Percentiles rank a stretch among this genome's conserved stretches.
Conservation (phyloP, 2,329 filamentous ascomycete genomes). For the Exophiala phaeomuriformis region DNA sequence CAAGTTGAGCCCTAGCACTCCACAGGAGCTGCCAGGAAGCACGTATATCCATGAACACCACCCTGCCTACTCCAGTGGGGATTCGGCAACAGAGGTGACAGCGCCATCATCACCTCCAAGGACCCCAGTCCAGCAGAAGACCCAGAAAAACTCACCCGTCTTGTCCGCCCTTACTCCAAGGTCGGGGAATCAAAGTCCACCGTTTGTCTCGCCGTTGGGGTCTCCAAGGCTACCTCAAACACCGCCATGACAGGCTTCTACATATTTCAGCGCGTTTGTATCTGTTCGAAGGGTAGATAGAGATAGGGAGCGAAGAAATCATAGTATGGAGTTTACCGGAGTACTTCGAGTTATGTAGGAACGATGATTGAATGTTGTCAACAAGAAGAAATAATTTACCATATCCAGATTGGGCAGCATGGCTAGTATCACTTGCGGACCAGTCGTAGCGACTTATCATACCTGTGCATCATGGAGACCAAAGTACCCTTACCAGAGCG, state of each 20-base stretch:
- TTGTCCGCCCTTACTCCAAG: conserved; percentile 14
- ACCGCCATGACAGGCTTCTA: background rate
- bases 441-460: too few relatives aligned
- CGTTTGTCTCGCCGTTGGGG: conserved; percentile 21
- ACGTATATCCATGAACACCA: conserved; percentile 28
- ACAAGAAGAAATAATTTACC: too few relatives aligned
- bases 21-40: conserved; percentile 27
- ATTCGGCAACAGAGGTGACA: conserved; percentile 11
- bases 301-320: background rate
- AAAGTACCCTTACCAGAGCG: too few relatives aligned
- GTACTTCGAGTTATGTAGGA: background rate
- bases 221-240: conserved; percentile 13
- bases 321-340: background rate
- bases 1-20: conserved; percentile 1
- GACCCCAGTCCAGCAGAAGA: conserved; percentile 23
- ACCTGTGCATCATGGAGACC: too few relatives aligned
- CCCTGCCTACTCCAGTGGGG: conserved; percentile 18
- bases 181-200: conserved; percentile 17
- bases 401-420: too few relatives aligned
- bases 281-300: too few relatives aligned
- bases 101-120: conserved; percentile 28
- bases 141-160: conserved; percentile 17
- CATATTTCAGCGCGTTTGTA: background rate
- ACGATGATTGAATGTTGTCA: too few relatives aligned
- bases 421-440: too few relatives aligned